Evolutionary conservation across 2,329 filamentous ascomycete genomes (phyloP).

Genomic region (Phaeophleospora eucalypticola): DNA sequence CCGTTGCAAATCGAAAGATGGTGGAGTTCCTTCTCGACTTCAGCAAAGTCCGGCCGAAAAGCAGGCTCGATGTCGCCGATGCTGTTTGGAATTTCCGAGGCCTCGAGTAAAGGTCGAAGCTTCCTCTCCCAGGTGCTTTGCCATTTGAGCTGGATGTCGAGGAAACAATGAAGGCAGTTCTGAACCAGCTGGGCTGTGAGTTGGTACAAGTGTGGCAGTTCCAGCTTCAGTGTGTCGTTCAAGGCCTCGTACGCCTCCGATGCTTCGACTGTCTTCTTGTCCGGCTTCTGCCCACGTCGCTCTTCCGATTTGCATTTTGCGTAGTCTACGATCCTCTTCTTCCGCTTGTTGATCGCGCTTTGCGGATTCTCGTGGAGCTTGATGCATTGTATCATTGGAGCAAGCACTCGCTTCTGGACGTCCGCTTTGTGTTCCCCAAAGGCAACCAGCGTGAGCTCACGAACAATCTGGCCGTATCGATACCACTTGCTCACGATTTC

Average conservation of each 20-base stretch:
- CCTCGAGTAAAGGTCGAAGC: conserved; percentile 68
- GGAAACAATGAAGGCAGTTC: conserved; percentile 75
- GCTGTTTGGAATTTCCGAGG: conserved; percentile 60
- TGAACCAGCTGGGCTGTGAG: conserved; percentile 81
- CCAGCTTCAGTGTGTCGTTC: conserved; percentile 89
- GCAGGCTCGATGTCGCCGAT: conserved; percentile 68
- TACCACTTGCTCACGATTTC: conserved; percentile 94
- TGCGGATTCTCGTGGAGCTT: conserved; percentile 79
- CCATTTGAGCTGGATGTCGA: conserved; percentile 81
- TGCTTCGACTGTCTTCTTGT: conserved; percentile 77
- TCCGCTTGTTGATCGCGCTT: conserved; percentile 86
- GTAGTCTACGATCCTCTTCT: conserved; percentile 87
- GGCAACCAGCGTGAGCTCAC: conserved; percentile 77
- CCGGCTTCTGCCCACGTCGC: conserved; percentile 76
- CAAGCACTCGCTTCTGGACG: conserved; percentile 77
- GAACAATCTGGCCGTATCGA: conserved; percentile 79
- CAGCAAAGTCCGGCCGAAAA: conserved; percentile 75
- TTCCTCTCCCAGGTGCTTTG: conserved; percentile 79
- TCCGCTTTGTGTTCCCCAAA: conserved; percentile 72
- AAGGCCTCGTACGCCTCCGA: conserved; percentile 87
- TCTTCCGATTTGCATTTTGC: conserved; percentile 74
- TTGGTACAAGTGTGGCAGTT: conserved; percentile 77
- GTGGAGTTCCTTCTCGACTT: conserved; percentile 67
- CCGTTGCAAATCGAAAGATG: conserved; percentile 77
- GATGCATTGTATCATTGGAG: conserved; percentile 75